Base-by-base conservation (phyloP, 1,284 basidiomycete species). In the Termitomyces sp. region DNA sequence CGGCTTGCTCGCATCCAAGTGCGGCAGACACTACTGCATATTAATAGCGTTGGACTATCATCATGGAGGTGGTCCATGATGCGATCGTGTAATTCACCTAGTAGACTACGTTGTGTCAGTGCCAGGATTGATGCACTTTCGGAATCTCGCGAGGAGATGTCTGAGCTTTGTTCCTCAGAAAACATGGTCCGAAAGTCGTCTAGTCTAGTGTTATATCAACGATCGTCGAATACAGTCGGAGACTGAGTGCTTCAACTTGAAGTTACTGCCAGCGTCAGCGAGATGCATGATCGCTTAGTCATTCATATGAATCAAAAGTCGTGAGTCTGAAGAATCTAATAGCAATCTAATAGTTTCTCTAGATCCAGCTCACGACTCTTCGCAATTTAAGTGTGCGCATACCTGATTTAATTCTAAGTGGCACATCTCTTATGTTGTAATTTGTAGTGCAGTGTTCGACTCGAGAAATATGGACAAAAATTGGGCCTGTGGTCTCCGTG, bases 21-120 rank as follows among this genome's bases (percentile, higher is more conserved):
- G 26, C 16, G 46, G 40, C 49, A 57, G 38, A 58, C 46, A 13
- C 41, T 26, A 8, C 49, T 49, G 45, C 54, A 57, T 35, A 35
- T 26, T 1, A 21, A 45, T 9, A 35, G 14, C 16, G 33, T 24
- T 14, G 44, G n/a, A 5, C 33, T 46, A n/a, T 46, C 31, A 33
- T 35, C 21, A 35, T 34, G 31, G 24, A 34, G 19, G 31, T 45
- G n/a, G 33, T 46, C 44, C 16, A 46, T 35, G 44, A 35, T 46
- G 33, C 44, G 33, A 26, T 46, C 44, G 18, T 46, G 44, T 34
- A 34, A 21, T 46, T 46, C 21, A 45, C 44, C 44, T n/a, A n/a
- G n/a, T 45, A 31, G 44, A 45, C 33, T 34, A 14, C 31, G 19
- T n/a, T 34, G 19, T 34, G 31, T 34, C 31, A 6, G 31, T 45